These are phyloP conservation scores for Endothia cerciana DNA, from an alignment of 2,329 filamentous ascomycete species.

Conservation along the genomic window DNA sequence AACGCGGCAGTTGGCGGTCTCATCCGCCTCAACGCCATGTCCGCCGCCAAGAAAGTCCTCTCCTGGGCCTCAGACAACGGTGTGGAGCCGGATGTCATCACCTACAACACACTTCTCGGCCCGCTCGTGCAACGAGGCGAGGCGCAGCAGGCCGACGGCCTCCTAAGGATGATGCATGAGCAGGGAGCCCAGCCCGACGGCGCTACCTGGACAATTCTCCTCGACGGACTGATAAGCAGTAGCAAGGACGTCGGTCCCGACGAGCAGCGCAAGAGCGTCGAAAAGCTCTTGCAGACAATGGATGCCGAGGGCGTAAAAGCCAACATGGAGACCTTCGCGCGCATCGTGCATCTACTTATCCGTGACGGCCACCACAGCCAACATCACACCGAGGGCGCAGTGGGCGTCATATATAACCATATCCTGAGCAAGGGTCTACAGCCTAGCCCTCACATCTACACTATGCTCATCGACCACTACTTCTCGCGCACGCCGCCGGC, in stretches of 20 bases:
- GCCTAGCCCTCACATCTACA: conserved; percentile 70
- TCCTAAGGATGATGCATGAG: conserved; percentile 64
- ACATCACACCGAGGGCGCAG: conserved; percentile 42
- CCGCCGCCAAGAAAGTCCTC: conserved; percentile 58
- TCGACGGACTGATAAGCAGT: conserved; percentile 59
- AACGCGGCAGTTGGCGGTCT: conserved; percentile 73
- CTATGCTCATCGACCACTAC: conserved; percentile 71
- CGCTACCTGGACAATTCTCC: conserved; percentile 74
- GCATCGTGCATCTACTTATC: conserved; percentile 70
- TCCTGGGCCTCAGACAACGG: conserved; percentile 60
- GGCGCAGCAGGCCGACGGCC: conserved; percentile 49
- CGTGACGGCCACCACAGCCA: conserved; percentile 35
- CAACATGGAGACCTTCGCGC: conserved; percentile 68
- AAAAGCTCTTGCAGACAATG: conserved; percentile 61
- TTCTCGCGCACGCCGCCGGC: conserved; percentile 63
- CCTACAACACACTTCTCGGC: conserved; percentile 72
- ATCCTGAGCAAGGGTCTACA: conserved; percentile 59
- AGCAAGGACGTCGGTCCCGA: conserved; percentile 46
- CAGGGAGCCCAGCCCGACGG: conserved; percentile 61
- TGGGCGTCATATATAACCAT: conserved; percentile 64
- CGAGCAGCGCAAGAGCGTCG: conserved; percentile 57
- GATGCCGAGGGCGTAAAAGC: conserved; percentile 58
- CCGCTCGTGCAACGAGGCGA: conserved; percentile 57
- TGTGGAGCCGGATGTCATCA: conserved; percentile 60
- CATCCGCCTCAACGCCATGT: conserved; percentile 50